Evolutionary conservation across 139 green algal species (phyloP).

Genomic region (Tetratostichococcus sp.): DNA sequence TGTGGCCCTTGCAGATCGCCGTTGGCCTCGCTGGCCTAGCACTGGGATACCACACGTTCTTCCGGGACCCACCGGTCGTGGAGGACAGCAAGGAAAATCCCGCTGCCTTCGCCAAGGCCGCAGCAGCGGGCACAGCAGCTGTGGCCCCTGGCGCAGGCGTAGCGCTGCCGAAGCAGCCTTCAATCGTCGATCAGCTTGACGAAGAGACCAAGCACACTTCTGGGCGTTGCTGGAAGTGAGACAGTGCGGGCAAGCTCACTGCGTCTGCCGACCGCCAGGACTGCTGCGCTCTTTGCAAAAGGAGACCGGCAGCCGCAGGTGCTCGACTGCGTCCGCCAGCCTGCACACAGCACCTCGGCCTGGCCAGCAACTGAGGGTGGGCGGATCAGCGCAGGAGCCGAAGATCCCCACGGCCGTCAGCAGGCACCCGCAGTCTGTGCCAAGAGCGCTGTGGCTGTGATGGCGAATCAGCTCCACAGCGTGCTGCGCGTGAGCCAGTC

Average conservation of each 20-base stretch:
- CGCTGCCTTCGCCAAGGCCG: background rate
- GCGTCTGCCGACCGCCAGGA: too few relatives aligned
- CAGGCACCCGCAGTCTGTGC: background rate
- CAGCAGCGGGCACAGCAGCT: background rate
- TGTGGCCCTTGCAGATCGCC: background rate
- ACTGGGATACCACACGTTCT: background rate
- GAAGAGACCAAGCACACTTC: constrained; percentile 13
- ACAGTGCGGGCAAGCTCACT: background rate
- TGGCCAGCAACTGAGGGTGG: too few relatives aligned
- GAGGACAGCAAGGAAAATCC: background rate
- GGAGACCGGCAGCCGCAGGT: too few relatives aligned
- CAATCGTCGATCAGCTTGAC: background rate
- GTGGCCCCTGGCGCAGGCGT: background rate
- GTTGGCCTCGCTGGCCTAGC: background rate
- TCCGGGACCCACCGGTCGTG: background rate
- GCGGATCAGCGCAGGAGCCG: too few relatives aligned
- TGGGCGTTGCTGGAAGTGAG: constrained; percentile 14
- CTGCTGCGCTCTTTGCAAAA: too few relatives aligned
- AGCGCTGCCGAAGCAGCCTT: background rate
- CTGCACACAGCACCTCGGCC: too few relatives aligned
- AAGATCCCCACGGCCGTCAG: too few relatives aligned
- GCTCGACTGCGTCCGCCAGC: too few relatives aligned
- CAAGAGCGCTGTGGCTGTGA: background rate
- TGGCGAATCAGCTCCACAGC: constrained; percentile 2
- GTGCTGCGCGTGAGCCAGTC: background rate